Base-by-base conservation (phyloP, 2,329 filamentous ascomycete genomes). In the Aureobasidium zeae region DNA sequence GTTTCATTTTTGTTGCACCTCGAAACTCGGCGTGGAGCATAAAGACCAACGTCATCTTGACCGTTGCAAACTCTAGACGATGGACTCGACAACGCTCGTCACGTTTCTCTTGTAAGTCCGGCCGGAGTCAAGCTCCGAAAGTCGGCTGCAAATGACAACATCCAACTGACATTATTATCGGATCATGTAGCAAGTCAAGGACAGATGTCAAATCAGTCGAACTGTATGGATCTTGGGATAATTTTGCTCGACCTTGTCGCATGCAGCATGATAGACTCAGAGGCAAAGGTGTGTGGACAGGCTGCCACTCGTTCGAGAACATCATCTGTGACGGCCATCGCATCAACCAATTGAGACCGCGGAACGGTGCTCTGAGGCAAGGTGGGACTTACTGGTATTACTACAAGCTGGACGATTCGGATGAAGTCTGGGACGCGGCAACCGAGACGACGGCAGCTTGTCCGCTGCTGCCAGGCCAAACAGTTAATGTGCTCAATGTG, bases 361-460 rank as follows among this genome's bases (percentile, higher is more conserved):
- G 86, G 54, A 76, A 76, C 53, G 87, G 87, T 46, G 88, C 83
- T 41, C 72, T 95, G 51, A 91, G 83, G 63, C 94, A 94, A 84
- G 88, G 88, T 32, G 79, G 83, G 48, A 91, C 82, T 12, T 95
- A 95, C 64, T 95, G 89, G 74, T 96, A 94, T 70, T 95, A 93
- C 84, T 95, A 94, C 64, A 79, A 88, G 59, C 63, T 95, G 30
- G 79, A 95, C 62, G 79, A 81, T 52, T 78, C 81, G 35, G 70
- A 78, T 24, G 88, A 95, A 63, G 78, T 76, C 39, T 78, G 86
- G 60, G 86, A 94, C 59, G 69, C 80, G 20, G 66, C 76, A 2
- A 71, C 83, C 53, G 81, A 83, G 13, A 80, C 75, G 9, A 94
- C 88, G 2, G 87, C 77, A 2, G 66, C 75, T 31, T 96, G 89